Evolutionary conservation across 805 yeast genomes (phyloP), one percentile per base, ranked within the genome.

Genomic region (Candida incommunis): DNA sequence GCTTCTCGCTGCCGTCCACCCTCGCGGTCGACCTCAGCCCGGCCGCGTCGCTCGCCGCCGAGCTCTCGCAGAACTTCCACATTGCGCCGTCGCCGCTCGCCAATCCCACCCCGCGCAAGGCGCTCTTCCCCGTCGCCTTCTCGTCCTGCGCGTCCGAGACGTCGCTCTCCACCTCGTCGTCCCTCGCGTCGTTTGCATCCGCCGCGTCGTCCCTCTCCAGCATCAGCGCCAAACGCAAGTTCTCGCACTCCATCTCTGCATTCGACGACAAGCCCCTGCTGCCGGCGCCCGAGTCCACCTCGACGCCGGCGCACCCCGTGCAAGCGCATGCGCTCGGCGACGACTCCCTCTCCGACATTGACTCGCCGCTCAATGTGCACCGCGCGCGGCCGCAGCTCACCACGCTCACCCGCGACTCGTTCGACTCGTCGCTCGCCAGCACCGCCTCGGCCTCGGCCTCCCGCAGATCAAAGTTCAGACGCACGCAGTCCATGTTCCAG

Each of bases 401-500:
- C 51, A 22, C 45, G 40, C 22, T 46, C 46, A 46, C 27, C 49
- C 9, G 37, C 7, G 37, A 31, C n/a, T 31, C 37, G 7, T 31
- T 31, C 37, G n/a, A n/a, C 37, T 48, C 41, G 41, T 26, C 41
- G 44, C 20, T 42, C 9, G 29, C 40, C 29, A n/a, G n/a, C n/a
- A n/a, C n/a, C n/a, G 13, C 27, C 7, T 9, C 7, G 7, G 7
- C 27, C 27, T 25, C 27, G 27, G 37, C 46, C 40, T n/a, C 42
- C 31, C 41, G 50, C 44, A 57, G 59, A 47, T 50, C 62, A 23
- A 71, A 68, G 57, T 70, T 72, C 47, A 65, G 85, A 44, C 68
- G 86, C 43, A 77, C 80, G 18, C 83, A 78, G 53, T 76, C 83
- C 42, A 76, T 80, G 83, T 78, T 72, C 59, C 78, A 78, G 50